Evolutionary conservation across 2,329 filamentous ascomycete species (phyloP), one percentile per base, ranked within the genome.

Genomic region (Aschersonia sp.): DNA sequence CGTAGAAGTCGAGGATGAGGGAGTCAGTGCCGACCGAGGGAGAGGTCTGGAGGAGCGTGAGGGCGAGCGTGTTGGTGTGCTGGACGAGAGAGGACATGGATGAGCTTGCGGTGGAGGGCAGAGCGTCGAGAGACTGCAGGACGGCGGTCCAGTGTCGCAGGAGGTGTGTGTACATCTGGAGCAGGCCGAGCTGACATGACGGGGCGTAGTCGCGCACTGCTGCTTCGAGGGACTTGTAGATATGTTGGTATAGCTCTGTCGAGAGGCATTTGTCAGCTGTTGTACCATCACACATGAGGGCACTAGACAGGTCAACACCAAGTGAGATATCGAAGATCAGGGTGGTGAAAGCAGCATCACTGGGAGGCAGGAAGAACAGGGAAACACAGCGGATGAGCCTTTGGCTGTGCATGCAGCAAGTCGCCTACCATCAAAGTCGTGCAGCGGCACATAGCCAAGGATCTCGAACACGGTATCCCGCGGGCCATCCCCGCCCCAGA

Each of bases 1-100:
- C 76, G 61, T 84, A 86, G 63, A 90, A 88, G 58, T 81, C 78
- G 35, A 85, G 71, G 12, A 88, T 69, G 22, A 72, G 66, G 6
- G 79, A 77, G 39, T 73, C 64, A 2, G 73, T 70, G 2, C 66
- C 55, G 5, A 67, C 52, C 5, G 59, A 59, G 7, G 66, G 59
- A 2, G 65, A 64, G 46, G 70, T 70, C 62, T 85, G 81, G 6
- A 79, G 61, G 7, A 84, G 62, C 1, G 78, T 75, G 3, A 83
- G 68, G 41, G 73, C 66, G 14, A 87, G 70, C 5, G 67, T 61
- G 62, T 77, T 72, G 60, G 73, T 67, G 53, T 76, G 71, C 55
- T 63, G 54, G 57, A 71, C 56, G 47, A 79, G 58, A 42, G 65
- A 55, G 50, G 63, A 58, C 31, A 77, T 53, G 6, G 65, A 62